Evolutionary conservation across 139 green algal genomes (phyloP).

Genomic region (Micractinium conductrix): DNA sequence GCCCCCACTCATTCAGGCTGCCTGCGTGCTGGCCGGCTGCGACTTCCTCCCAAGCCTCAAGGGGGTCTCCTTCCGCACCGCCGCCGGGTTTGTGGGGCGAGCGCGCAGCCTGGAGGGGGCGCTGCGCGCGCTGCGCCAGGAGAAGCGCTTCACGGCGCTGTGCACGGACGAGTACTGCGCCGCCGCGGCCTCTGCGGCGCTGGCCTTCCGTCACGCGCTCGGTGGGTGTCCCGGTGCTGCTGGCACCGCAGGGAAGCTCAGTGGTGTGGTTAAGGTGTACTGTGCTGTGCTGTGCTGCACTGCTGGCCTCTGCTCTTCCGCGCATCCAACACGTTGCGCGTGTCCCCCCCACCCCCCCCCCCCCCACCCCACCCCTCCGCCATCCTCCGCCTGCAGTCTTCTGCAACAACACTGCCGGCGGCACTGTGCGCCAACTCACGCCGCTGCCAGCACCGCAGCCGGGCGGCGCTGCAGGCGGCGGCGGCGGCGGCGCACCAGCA

Average conservation of each 20-base stretch:
- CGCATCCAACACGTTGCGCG: no score
- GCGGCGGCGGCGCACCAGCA: background rate
- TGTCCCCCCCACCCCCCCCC: background rate
- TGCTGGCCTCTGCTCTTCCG: background rate
- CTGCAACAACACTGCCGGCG: constrained; percentile 1
- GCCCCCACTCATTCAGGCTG: background rate
- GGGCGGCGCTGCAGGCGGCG: background rate
- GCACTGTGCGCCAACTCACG: constrained; percentile 10
- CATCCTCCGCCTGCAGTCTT: constrained; percentile 8
- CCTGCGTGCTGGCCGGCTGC: constrained; percentile 47
- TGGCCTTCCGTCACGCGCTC: constrained; percentile 2
- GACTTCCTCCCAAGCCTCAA: constrained; percentile 38
- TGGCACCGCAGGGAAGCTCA: background rate
- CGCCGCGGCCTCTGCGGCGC: background rate
- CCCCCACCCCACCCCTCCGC: no score
- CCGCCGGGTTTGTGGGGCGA: constrained; percentile 27
- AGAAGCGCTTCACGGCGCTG: constrained; percentile 12
- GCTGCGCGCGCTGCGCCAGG: background rate
- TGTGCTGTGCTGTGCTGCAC: background rate
- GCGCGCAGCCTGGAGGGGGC: constrained; percentile 1
- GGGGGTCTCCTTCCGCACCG: constrained; percentile 41
- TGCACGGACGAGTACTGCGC: constrained; percentile 4
- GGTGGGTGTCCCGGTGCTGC: background rate
- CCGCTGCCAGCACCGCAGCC: background rate
- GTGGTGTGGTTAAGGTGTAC: background rate